Conservation (phyloP, 352 stramenopile genomes). For the Pythium vanterpoolii region DNA sequence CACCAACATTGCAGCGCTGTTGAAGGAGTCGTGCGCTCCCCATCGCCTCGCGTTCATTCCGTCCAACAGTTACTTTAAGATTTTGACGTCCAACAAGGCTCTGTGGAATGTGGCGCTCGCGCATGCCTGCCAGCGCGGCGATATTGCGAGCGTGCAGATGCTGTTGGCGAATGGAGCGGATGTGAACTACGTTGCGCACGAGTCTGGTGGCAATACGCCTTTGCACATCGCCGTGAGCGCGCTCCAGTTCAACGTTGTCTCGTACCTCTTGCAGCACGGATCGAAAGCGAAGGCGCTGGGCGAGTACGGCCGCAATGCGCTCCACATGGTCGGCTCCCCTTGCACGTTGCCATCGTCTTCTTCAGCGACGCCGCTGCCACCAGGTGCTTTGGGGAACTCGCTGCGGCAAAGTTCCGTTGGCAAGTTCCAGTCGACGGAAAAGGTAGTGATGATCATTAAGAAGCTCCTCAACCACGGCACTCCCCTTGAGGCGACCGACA, state of each 20-base stretch:
- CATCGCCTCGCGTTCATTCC: constrained; percentile 84
- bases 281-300: constrained; percentile 75
- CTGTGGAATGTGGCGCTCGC: constrained; percentile 88
- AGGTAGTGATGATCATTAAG: constrained; percentile 76
- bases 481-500: constrained; percentile 60
- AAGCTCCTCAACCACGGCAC: constrained; percentile 78
- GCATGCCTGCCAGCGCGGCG: constrained; percentile 80
- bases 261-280: constrained; percentile 83
- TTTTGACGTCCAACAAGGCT: constrained; percentile 83
- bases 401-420: constrained; percentile 20
- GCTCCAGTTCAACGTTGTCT: constrained; percentile 84
- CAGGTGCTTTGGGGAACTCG: constrained; percentile 16
- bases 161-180: constrained; percentile 82
- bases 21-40: constrained; percentile 64
- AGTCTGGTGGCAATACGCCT: constrained; percentile 75
- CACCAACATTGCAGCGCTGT: constrained; percentile 55
- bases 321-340: constrained; percentile 78
- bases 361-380: constrained; percentile 9
- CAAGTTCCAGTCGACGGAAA: constrained; percentile 45
- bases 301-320: constrained; percentile 58
- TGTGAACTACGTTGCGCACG: constrained; percentile 85
- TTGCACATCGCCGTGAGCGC: constrained; percentile 77
- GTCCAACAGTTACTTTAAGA: constrained; percentile 85
- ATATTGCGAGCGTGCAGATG: constrained; percentile 86
- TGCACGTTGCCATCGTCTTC: constrained; percentile 49